phyloP scores from a whole-genome alignment of 176 grass and related monocot genomes.

The Rhynchospora tenuis region DNA sequence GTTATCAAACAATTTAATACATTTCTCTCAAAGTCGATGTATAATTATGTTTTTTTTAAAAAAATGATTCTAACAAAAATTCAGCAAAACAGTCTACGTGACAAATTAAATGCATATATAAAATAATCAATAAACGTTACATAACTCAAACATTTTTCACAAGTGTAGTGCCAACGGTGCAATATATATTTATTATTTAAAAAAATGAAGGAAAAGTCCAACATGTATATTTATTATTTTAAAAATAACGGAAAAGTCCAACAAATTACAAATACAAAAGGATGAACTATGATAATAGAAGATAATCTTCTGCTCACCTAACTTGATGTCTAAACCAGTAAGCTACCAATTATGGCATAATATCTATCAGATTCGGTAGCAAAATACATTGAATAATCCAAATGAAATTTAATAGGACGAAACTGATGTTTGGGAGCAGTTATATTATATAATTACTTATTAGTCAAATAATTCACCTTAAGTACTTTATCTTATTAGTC shows the following conservation, averaged over 20 bases:
- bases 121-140: not conserved
- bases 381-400: constrained; percentile 17
- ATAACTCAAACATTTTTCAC: not conserved
- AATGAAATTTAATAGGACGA: not conserved
- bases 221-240: too few relatives aligned
- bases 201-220: not conserved
- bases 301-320: not conserved
- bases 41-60: too few relatives aligned
- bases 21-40: too few relatives aligned
- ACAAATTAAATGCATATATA: not conserved
- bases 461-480: not conserved
- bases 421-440: not conserved
- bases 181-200: not conserved
- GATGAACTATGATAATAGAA: not conserved
- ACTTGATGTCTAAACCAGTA: not conserved
- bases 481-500: not conserved
- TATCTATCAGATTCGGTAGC: not conserved
- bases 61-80: not conserved
- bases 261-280: not conserved
- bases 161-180: not conserved
- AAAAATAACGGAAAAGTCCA: not conserved
- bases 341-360: not conserved
- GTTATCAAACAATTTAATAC: not conserved
- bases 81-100: not conserved
- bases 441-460: not conserved